Percentiles rank a stretch among this genome's conserved stretches.
Conservation (phyloP, 2,329 filamentous ascomycete genomes). For the Capronia epimyces region DNA sequence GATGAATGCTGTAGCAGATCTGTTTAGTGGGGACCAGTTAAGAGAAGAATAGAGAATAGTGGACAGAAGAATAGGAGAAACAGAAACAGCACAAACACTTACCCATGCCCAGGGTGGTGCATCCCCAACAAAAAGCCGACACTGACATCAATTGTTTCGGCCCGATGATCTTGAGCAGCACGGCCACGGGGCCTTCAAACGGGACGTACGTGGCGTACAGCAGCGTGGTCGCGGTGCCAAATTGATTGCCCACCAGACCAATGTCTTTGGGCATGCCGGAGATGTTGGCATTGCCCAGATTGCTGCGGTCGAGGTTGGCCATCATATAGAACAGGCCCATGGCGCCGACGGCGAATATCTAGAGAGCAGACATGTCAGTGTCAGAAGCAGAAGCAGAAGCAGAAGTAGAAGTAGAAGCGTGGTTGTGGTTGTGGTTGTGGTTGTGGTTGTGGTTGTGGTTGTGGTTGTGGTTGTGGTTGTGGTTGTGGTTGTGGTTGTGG, state of each 20-base stretch:
- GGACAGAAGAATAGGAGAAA: too few relatives aligned
- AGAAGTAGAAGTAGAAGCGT: too few relatives aligned
- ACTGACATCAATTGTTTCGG: conserved; percentile 53
- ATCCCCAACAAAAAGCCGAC: conserved; percentile 5
- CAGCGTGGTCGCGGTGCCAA: conserved; percentile 47
- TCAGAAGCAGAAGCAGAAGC: too few relatives aligned
- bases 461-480: too few relatives aligned
- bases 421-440: too few relatives aligned
- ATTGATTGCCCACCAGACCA: conserved; percentile 40
- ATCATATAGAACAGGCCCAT: conserved; percentile 58
- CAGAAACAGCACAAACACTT: too few relatives aligned
- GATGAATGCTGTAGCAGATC: conserved; percentile 2
- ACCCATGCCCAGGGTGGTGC: not conserved
- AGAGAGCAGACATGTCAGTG: not conserved
- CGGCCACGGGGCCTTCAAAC: conserved; percentile 63
- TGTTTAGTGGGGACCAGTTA: too few relatives aligned
- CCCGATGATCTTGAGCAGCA: conserved; percentile 57
- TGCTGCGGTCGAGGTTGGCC: conserved; percentile 58
- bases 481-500: too few relatives aligned
- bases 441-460: too few relatives aligned
- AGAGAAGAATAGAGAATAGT: too few relatives aligned
- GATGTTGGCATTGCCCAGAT: conserved; percentile 69
- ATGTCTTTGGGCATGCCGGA: conserved; percentile 57
- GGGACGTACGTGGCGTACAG: conserved; percentile 57
- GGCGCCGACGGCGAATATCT: conserved; percentile 32